Base-by-base conservation (phyloP, 1,284 basidiomycete species). In the Austroboletus novae-zelandiae region DNA sequence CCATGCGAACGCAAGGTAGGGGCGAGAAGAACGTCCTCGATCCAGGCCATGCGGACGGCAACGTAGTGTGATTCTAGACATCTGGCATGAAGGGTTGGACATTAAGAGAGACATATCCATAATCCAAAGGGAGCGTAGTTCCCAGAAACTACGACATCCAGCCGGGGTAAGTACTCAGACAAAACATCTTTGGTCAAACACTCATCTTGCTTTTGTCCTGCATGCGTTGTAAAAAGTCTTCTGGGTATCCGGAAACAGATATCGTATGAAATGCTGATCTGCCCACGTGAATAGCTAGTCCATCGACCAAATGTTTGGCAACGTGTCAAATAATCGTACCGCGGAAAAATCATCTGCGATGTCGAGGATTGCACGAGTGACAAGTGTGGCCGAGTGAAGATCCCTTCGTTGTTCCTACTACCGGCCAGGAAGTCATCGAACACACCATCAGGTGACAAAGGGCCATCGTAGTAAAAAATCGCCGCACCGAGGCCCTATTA, bases 81-180 rank as follows among this genome's bases (percentile, higher is more conserved):
- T 57, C 60, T 1, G 76, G 62, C 10, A 80, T 66, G 72, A 84
- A 79, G 7, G 81, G 80, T 56, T 86, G 81, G 48, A 81, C 71
- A 51, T 73, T 76, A 57, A 81, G 82, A 20, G 76, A 76, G 54
- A 73, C 58, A 32, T 71, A 70, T 51, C 61, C 57, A 20, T 43
- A 49, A 29, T 47, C 40, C 11, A 63, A 17, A 9, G 54, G 54
- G 40, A 67, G 64, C 9, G 14, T 36, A 18, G 17, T 44, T 42
- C 60, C 58, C 45, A 43, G 52, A 31, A 30, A 32, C 64, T 62
- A 32, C 17, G 34, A 40, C 15, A 17, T 18, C 36, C 3, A 31
- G 11, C 1, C n/a, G 34, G n/a, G n/a, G n/a, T 14, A 14, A 15
- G n/a, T 14, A 20, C 9, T 18, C 37, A 9, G 20, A 20, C 7